These are phyloP conservation scores for Mycena sanguinolenta DNA, from an alignment of 768 basidiomycete genomes.

Conservation along the genomic window DNA sequence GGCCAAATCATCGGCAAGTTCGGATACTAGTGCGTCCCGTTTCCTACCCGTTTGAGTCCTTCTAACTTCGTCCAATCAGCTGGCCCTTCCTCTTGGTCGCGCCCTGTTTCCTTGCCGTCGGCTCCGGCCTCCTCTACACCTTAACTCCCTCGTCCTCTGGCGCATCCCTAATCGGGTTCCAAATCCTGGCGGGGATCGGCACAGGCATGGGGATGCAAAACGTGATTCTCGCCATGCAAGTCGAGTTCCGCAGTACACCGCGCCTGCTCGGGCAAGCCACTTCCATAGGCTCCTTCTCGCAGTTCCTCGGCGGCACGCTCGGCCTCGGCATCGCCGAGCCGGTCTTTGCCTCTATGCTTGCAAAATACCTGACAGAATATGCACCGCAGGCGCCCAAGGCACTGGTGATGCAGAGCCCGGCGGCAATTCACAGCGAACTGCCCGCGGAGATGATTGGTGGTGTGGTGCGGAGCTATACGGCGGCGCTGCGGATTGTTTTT, in stretches of 20 bases:
- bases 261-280: slow-evolving; percentile 32
- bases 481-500: neutral
- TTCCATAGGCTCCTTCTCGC: slow-evolving; percentile 32
- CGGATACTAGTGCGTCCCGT: neutral
- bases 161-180: slow-evolving; percentile 27
- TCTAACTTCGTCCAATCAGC: neutral
- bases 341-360: slow-evolving; percentile 25
- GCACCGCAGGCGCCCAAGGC: slow-evolving; percentile 32
- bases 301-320: slow-evolving; percentile 35
- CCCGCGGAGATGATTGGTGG: neutral
- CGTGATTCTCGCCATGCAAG: slow-evolving; percentile 38
- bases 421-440: neutral
- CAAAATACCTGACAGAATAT: slow-evolving; percentile 22
- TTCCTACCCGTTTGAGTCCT: too few relatives aligned
- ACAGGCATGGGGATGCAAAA: slow-evolving; percentile 40
- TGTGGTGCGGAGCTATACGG: neutral
- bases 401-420: neutral
- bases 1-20: neutral
- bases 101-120: slow-evolving; percentile 31
- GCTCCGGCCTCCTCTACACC: slow-evolving; percentile 32
- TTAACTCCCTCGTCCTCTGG: slow-evolving; percentile 8
- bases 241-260: slow-evolving; percentile 27
- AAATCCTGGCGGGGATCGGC: slow-evolving; percentile 36
- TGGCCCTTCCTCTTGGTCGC: slow-evolving; percentile 23
- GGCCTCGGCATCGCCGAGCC: slow-evolving; percentile 30